Conservation (phyloP, 495 filamentous ascomycete genomes). For the Aspergillus mulundensis region DNA sequence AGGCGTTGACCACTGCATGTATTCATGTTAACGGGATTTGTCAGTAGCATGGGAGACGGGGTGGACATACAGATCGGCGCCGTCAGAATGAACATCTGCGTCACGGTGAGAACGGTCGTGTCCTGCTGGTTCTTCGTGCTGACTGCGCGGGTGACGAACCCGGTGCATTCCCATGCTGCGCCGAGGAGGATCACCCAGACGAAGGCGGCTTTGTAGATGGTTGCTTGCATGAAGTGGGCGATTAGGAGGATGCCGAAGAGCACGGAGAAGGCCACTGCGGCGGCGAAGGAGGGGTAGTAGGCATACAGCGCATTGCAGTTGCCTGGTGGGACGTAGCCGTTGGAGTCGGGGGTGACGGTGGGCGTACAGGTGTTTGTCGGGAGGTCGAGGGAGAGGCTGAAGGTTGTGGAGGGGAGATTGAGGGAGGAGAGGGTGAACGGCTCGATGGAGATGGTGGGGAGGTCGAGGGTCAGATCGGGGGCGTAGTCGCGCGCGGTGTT, state of each 20-base stretch:
- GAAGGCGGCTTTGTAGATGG: slow-evolving; percentile 27
- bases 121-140: slow-evolving; percentile 33
- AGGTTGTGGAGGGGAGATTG: too few relatives aligned
- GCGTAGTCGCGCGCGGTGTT: neutral
- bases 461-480: neutral
- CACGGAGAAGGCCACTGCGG: slow-evolving; percentile 33
- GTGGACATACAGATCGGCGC: slow-evolving; percentile 21
- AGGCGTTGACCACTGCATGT: slow-evolving; percentile 56
- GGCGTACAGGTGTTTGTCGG: too few relatives aligned
- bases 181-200: neutral
- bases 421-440: neutral
- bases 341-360: neutral
- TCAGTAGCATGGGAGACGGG: too few relatives aligned
- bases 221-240: slow-evolving; percentile 32
- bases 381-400: too few relatives aligned
- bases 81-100: slow-evolving; percentile 42
- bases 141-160: neutral
- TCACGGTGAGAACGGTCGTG: slow-evolving; percentile 44
- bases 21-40: too few relatives aligned
- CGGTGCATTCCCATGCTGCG: neutral
- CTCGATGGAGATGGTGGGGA: neutral
- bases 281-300: slow-evolving; percentile 31
- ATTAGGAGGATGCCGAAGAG: slow-evolving; percentile 29
- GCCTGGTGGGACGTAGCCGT: slow-evolving; percentile 33
- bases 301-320: slow-evolving; percentile 23